Base-by-base conservation (phyloP, 2,329 filamentous ascomycete genomes). In the Cladosporium austrohemisphaericum region DNA sequence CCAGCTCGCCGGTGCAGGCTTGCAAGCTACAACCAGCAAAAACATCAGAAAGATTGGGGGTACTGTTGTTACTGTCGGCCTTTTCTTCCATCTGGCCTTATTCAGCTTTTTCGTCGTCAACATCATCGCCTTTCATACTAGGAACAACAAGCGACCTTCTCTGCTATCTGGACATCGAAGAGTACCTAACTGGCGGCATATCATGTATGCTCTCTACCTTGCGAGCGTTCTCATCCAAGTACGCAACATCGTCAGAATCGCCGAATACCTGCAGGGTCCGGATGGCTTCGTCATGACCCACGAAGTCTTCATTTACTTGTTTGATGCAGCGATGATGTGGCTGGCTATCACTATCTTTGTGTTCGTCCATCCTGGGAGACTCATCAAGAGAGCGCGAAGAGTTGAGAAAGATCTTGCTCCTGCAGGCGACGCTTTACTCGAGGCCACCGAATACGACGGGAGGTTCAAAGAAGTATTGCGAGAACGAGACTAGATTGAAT, bases 31-130 rank as follows among this genome's bases (percentile, higher is more conserved):
- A 18, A 35, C 36, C 14, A 33, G 47, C 14, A 23, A 25, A 16
- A 41, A 11, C 19, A 32, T 31, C 5, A 37, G 57, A 57, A 5
- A 70, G 18, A 63, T 65, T 13, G 77, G 76, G n/a, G 61, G 77
- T 53, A 71, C 74, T 13, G 67, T 83, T 35, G 74, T 84, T 11
- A 63, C 83, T 5, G 74, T 58, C 1, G 81, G 81, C 1, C 65
- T 85, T 2, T 60, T 77, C 26, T 62, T 83, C 20, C 81, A 85
- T 58, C 70, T 85, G 16, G 29, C 79, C 36, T 73, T 78, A 49
- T 83, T 85, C 54, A 71, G 70, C 18, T 62, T 82, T 25, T 84
- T 84, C 57, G 64, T 78, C 35, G 51, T 72, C 5, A 71, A 73
- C 2, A 71, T 76, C 0, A 54, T 70, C 1, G 51, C 76, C 1